A percentile compares a stretch with the other conserved stretches of the same genome.
Conservation (phyloP, 768 basidiomycete genomes). For the Lentinus brumalis region DNA sequence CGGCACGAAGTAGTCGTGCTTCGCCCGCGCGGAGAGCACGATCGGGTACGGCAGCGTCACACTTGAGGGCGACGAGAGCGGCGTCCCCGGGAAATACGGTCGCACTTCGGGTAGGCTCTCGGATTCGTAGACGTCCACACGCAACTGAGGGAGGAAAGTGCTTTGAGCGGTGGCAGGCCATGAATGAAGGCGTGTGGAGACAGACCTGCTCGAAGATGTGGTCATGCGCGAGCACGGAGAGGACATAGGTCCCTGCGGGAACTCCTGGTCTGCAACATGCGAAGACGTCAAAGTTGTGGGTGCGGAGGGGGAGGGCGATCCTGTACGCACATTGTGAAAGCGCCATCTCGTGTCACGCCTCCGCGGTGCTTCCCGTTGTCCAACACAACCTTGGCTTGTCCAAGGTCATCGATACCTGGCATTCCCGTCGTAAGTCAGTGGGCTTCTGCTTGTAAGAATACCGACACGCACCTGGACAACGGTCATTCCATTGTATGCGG, state of each 20-base stretch:
- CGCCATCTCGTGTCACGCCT: slow-evolving; percentile 56
- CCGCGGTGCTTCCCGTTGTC: slow-evolving; percentile 60
- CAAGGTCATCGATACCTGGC: slow-evolving; percentile 40
- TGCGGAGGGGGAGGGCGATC: neutral
- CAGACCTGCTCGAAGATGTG: slow-evolving; percentile 70
- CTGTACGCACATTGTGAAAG: slow-evolving; percentile 63
- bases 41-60: slow-evolving; percentile 65
- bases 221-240: slow-evolving; percentile 69
- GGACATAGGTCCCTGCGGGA: slow-evolving; percentile 65
- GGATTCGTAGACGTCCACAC: slow-evolving; percentile 60
- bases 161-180: neutral
- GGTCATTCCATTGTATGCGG: slow-evolving; percentile 68
- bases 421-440: too few relatives aligned
- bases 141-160: slow-evolving; percentile 47
- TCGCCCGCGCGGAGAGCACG: slow-evolving; percentile 52
- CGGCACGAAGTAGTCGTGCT: slow-evolving; percentile 66
- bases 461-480: slow-evolving; percentile 54
- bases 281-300: neutral
- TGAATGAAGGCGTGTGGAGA: neutral
- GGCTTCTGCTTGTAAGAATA: too few relatives aligned
- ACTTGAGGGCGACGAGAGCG: slow-evolving; percentile 58
- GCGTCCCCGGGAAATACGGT: slow-evolving; percentile 70
- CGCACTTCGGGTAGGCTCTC: slow-evolving; percentile 51
- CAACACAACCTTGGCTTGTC: slow-evolving; percentile 58
- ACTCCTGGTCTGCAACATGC: slow-evolving; percentile 57